Percentiles rank a stretch among this genome's conserved stretches.
These are phyloP conservation scores for Neurospora pannonica DNA, from an alignment of 495 filamentous ascomycete genomes.

Conservation along the genomic window DNA sequence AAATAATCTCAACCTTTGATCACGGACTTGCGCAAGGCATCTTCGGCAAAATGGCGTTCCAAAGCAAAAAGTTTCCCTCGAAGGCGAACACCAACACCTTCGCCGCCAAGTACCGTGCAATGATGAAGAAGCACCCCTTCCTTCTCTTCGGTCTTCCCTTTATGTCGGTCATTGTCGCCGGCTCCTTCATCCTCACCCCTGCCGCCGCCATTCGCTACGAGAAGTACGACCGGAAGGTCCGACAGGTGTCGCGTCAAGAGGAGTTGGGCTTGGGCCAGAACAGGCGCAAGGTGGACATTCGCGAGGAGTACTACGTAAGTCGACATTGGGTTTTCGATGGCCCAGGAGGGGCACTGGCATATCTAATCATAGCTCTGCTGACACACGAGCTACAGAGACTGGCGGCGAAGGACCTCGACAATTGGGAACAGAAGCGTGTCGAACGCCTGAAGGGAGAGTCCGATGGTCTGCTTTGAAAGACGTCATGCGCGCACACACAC, in stretches of 20 bases:
- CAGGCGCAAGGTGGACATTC: conserved; percentile 63
- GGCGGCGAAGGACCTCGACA: conserved; percentile 82
- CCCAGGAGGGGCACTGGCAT: neutral
- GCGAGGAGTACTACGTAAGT: conserved; percentile 92
- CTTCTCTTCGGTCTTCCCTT: conserved; percentile 95
- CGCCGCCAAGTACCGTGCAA: conserved; percentile 63
- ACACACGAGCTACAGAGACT: conserved; percentile 51
- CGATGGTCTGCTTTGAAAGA: conserved; percentile 66
- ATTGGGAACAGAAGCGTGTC: conserved; percentile 94
- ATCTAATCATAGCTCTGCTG: neutral
- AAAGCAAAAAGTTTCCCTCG: conserved; percentile 60
- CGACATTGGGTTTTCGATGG: neutral
- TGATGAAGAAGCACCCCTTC: conserved; percentile 70
- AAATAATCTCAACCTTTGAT: neutral
- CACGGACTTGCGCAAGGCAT: neutral
- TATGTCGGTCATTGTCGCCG: conserved; percentile 81
- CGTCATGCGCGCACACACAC: neutral
- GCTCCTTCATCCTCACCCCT: conserved; percentile 88
- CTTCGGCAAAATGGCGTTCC: conserved; percentile 57
- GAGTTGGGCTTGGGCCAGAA: conserved; percentile 66
- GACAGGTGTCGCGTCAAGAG: conserved; percentile 74
- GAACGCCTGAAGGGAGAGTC: conserved; percentile 78
- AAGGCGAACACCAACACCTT: conserved; percentile 51
- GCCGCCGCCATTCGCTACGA: conserved; percentile 91
- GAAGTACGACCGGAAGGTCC: conserved; percentile 76